Conservation (phyloP, 2,329 filamentous ascomycete genomes). For the Epichloe typhina region DNA sequence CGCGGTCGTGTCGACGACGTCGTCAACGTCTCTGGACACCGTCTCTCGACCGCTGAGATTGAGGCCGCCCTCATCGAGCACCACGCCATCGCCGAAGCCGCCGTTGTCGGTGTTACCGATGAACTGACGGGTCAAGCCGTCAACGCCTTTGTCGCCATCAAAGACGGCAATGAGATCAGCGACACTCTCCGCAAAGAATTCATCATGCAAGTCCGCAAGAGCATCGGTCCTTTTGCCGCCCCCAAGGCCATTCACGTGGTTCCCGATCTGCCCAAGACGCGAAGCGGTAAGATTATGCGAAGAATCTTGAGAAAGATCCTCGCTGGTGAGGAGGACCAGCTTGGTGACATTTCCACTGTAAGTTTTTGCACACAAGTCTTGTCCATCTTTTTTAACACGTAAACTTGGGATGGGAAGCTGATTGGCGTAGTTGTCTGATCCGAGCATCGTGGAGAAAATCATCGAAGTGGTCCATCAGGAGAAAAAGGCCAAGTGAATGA, state of each 20-base stretch:
- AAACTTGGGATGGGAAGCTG: not conserved
- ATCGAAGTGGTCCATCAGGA: slow-evolving; percentile 64
- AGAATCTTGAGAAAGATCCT: slow-evolving; percentile 94
- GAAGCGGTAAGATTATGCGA: slow-evolving; percentile 98
- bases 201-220: slow-evolving; percentile 88
- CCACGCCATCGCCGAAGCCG: slow-evolving; percentile 77
- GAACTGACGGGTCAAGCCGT: slow-evolving; percentile 95
- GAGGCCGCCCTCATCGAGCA: slow-evolving; percentile 95
- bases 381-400: not conserved
- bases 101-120: slow-evolving; percentile 84
- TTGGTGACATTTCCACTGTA: slow-evolving; percentile 87
- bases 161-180: slow-evolving; percentile 62
- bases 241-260: slow-evolving; percentile 89
- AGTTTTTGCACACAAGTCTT: slow-evolving; percentile 18
- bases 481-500: slow-evolving; percentile 25
- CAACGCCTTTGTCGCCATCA: slow-evolving; percentile 90
- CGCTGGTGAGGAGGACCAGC: slow-evolving; percentile 90
- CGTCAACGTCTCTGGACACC: slow-evolving; percentile 93
- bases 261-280: slow-evolving; percentile 89
- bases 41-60: slow-evolving; percentile 93
- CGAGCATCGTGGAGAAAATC: slow-evolving; percentile 78
- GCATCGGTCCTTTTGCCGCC: slow-evolving; percentile 92
- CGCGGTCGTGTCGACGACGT: slow-evolving; percentile 96
- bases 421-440: slow-evolving; percentile 64
- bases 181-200: slow-evolving; percentile 88